phyloP scores from a whole-genome alignment of 2,329 filamentous ascomycete genomes.

The Phialocephala subalpina region DNA sequence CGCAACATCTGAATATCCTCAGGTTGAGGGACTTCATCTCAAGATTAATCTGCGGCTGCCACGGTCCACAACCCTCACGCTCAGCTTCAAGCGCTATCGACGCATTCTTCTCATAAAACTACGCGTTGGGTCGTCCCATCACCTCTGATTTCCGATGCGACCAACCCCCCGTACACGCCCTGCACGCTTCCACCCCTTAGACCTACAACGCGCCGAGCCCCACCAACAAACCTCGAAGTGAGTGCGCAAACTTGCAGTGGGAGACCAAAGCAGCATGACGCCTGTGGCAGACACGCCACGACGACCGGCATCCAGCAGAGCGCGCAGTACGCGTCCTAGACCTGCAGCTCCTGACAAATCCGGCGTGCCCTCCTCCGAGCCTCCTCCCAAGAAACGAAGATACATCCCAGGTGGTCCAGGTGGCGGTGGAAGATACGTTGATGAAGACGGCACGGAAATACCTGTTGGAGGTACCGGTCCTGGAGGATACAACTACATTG shows the following conservation, averaged over 20 bases:
- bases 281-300: conserved; percentile 38
- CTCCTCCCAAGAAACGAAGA: conserved; percentile 70
- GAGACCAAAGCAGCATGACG: conserved; percentile 32
- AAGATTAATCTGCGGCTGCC: neutral
- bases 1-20: too few relatives aligned
- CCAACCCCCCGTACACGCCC: conserved; percentile 24
- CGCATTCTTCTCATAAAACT: neutral
- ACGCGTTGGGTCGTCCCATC: conserved; percentile 27
- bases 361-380: conserved; percentile 38
- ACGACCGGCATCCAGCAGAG: conserved; percentile 38
- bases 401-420: conserved; percentile 90
- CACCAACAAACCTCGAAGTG: conserved; percentile 20
- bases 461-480: conserved; percentile 58
- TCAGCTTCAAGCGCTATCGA: conserved; percentile 1
- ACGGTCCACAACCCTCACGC: neutral
- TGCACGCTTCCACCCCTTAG: conserved; percentile 31
- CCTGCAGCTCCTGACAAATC: conserved; percentile 38
- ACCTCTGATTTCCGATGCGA: conserved; percentile 30
- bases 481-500: conserved; percentile 57
- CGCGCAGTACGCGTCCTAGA: conserved; percentile 37
- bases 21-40: too few relatives aligned
- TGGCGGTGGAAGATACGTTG: conserved; percentile 84
- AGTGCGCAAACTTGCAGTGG: conserved; percentile 13
- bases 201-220: conserved; percentile 31
- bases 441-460: conserved; percentile 71